Evolutionary conservation across 805 yeast genomes (phyloP).

Genomic region (Candida taoyuanica): DNA sequence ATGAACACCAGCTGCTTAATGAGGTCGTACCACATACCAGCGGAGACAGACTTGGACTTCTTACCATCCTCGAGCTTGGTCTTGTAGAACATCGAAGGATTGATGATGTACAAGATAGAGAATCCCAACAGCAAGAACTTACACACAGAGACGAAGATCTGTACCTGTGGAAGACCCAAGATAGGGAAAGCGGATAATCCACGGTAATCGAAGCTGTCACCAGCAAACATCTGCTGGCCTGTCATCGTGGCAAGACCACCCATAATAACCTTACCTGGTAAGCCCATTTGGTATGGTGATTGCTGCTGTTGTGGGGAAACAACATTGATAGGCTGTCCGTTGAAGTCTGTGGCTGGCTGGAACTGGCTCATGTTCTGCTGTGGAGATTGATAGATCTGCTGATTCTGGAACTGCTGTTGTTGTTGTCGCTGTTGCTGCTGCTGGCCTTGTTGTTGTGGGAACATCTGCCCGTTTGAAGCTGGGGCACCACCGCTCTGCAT

Average conservation of each 20-base stretch:
- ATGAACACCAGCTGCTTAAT: conserved; percentile 24
- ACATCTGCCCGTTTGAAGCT: conserved; percentile 7
- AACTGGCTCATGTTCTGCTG: conserved; percentile 11
- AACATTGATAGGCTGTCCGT: conserved; percentile 24
- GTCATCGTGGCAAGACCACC: conserved; percentile 49
- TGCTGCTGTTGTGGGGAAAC: conserved; percentile 23
- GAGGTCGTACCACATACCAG: conserved; percentile 23
- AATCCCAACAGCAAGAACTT: conserved; percentile 27
- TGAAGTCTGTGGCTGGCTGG: conserved; percentile 24
- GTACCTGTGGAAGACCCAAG: conserved; percentile 26
- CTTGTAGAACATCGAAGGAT: conserved; percentile 15
- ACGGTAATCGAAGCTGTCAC: conserved; percentile 35
- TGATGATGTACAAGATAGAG: conserved; percentile 19
- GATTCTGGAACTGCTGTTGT: conserved; percentile 6
- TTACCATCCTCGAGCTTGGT: conserved; percentile 2
- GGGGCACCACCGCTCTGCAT: conserved; percentile 4
- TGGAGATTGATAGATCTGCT: conserved; percentile 8
- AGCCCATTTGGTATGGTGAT: conserved; percentile 21
- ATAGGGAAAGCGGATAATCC: conserved; percentile 42
- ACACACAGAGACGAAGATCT: conserved; percentile 24
- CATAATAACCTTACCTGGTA: conserved; percentile 35
- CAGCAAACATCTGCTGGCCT: conserved; percentile 31
- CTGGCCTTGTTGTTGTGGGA: conserved; percentile 16
- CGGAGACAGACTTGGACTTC: conserved; percentile 5
- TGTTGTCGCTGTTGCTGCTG: conserved; percentile 12